Conservation (phyloP, 2,329 filamentous ascomycete species). For the Drechslera avenae region DNA sequence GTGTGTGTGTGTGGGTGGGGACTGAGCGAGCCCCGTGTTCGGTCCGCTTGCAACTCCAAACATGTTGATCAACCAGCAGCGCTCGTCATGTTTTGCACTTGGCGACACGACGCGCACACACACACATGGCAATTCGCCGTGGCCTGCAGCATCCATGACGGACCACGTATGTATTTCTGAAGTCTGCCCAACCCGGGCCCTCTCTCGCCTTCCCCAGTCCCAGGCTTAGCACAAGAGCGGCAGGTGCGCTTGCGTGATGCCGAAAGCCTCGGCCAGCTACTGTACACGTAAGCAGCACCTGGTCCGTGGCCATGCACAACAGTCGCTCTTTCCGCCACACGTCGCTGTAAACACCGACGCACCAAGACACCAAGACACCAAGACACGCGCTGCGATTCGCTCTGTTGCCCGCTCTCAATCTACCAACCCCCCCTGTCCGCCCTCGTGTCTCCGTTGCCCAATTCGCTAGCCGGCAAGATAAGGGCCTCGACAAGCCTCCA, state of each 20-base stretch:
- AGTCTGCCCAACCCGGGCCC: too few species aligned
- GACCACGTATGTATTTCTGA: too few species aligned
- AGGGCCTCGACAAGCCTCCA: conserved; percentile 7
- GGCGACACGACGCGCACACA: not conserved
- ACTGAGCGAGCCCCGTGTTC: conserved; percentile 7
- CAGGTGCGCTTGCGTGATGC: conserved; percentile 20
- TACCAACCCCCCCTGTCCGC: conserved; percentile 1
- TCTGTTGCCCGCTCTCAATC: too few species aligned
- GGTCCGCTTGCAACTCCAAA: conserved; percentile 17
- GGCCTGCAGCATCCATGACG: too few species aligned
- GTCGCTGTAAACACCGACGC: too few species aligned
- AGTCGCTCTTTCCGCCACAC: too few species aligned
- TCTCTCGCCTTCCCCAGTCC: not conserved
- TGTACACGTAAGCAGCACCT: conserved; percentile 23
- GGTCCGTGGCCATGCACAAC: conserved; percentile 14
- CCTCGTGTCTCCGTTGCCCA: conserved; percentile 8
- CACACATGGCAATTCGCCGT: too few species aligned
- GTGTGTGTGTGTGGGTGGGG: conserved; percentile 14
- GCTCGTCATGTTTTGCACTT: not conserved
- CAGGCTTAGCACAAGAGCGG: conserved; percentile 16
- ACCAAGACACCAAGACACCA: not conserved
- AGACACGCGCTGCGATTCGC: not conserved
- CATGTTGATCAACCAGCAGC: conserved; percentile 15
- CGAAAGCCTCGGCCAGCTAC: conserved; percentile 17
- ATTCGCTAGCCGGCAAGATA: conserved; percentile 16